Percentiles rank a stretch among this genome's conserved stretches.
These are phyloP conservation scores for Xylariaceae sp. DNA, from an alignment of 2,329 filamentous ascomycete genomes.

Conservation along the genomic window DNA sequence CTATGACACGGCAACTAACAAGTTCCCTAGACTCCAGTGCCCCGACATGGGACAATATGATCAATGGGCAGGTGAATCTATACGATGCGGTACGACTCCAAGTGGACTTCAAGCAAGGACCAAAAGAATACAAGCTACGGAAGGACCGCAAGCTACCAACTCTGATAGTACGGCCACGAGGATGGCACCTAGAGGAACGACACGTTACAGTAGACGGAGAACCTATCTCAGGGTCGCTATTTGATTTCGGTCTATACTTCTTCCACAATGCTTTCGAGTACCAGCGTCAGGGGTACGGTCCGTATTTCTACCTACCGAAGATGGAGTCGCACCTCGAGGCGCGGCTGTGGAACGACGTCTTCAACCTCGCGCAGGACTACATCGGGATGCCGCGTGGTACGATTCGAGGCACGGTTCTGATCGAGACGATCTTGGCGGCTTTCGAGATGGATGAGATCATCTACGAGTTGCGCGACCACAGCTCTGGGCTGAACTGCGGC, in stretches of 20 bases:
- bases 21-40: constrained; percentile 78
- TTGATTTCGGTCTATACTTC: constrained; percentile 99
- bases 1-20: constrained; percentile 21
- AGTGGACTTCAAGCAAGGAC: constrained; percentile 93
- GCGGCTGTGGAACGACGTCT: constrained; percentile 96
- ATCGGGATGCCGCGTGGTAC: constrained; percentile 88
- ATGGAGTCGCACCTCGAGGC: constrained; percentile 98
- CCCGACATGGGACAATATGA: constrained; percentile 99
- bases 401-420: constrained; percentile 92
- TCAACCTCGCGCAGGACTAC: constrained; percentile 94
- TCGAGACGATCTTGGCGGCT: constrained; percentile 95
- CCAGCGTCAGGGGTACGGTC: constrained; percentile 81
- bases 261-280: constrained; percentile 96
- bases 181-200: constrained; percentile 99
- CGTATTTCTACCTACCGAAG: constrained; percentile 98
- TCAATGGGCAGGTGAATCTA: constrained; percentile 96
- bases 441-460: constrained; percentile 99
- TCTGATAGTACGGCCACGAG: constrained; percentile 90
- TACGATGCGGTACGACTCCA: constrained; percentile 94
- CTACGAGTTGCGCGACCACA: constrained; percentile 97
- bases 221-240: constrained; percentile 88
- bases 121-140: constrained; percentile 96
- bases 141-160: constrained; percentile 86
- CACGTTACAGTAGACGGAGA: constrained; percentile 95
- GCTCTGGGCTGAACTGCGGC: constrained; percentile 94